Percentiles rank a stretch among this genome's conserved stretches.
phyloP scores from a whole-genome alignment of 441 rosid genomes.

The Eutrema salsugineum region DNA sequence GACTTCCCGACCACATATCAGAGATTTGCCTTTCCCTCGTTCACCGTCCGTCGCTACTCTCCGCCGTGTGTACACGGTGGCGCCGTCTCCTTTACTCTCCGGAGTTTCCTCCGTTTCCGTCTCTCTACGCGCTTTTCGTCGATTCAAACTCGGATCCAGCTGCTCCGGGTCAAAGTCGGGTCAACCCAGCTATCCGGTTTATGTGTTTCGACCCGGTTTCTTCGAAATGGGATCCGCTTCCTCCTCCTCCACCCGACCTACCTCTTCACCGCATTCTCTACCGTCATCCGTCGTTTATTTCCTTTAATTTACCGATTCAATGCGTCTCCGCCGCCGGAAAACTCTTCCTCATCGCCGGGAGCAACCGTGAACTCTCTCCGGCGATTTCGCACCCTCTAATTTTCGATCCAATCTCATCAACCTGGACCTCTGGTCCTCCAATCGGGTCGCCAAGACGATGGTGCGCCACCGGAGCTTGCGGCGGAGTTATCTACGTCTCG shows the following conservation, averaged over 20 bases:
- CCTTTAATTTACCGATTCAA: slow-evolving; percentile 44
- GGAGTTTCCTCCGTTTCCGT: slow-evolving; percentile 40
- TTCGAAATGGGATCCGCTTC: slow-evolving; percentile 44
- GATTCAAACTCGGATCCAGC: not conserved
- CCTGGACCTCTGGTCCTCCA: slow-evolving; percentile 46
- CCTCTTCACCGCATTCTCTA: slow-evolving; percentile 42
- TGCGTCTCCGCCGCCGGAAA: slow-evolving; percentile 41
- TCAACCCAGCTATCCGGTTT: slow-evolving; percentile 26
- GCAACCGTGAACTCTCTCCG: slow-evolving; percentile 37
- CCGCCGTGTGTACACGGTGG: slow-evolving; percentile 55
- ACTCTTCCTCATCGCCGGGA: slow-evolving; percentile 45
- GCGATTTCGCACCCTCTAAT: slow-evolving; percentile 45
- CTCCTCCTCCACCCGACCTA: slow-evolving; percentile 31
- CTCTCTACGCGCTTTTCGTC: slow-evolving; percentile 43
- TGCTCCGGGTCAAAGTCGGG: slow-evolving; percentile 1
- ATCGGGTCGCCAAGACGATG: slow-evolving; percentile 47
- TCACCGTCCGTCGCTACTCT: slow-evolving; percentile 35
- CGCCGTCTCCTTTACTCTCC: slow-evolving; percentile 51
- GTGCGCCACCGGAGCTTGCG: slow-evolving; percentile 46
- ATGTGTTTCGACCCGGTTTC: slow-evolving; percentile 44
- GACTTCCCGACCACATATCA: slow-evolving; percentile 55
- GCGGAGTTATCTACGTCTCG: slow-evolving; percentile 41
- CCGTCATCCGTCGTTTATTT: slow-evolving; percentile 54
- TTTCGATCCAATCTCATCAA: slow-evolving; percentile 35
- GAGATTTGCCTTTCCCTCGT: slow-evolving; percentile 38